These are phyloP conservation scores for Fusarium subtropicale DNA, from an alignment of 2,329 filamentous ascomycete genomes.

Conservation along the genomic window DNA sequence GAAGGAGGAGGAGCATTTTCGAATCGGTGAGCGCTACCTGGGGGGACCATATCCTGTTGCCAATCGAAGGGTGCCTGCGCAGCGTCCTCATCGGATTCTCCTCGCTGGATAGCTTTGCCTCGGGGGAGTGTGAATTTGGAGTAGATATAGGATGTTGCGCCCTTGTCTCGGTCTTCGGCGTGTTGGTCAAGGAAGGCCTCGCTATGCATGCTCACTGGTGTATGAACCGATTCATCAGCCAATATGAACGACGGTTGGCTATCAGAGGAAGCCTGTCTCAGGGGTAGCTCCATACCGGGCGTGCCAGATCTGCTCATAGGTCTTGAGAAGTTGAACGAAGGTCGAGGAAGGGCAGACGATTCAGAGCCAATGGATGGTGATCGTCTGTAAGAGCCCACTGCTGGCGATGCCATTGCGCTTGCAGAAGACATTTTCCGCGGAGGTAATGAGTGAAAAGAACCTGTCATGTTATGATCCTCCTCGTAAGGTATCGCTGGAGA, in stretches of 20 bases:
- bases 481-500: conserved; percentile 74
- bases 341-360: conserved; percentile 76
- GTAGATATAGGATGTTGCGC: conserved; percentile 83
- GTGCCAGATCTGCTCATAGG: conserved; percentile 82
- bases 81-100: conserved; percentile 68
- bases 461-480: conserved; percentile 71
- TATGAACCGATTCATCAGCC: conserved; percentile 73
- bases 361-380: conserved; percentile 90
- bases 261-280: conserved; percentile 73
- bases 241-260: conserved; percentile 74
- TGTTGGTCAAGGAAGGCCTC: conserved; percentile 71
- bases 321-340: conserved; percentile 93
- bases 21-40: conserved; percentile 58
- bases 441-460: conserved; percentile 71
- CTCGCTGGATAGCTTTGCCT: conserved; percentile 80
- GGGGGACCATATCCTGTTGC: conserved; percentile 65
- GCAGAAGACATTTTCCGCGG: conserved; percentile 83
- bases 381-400: conserved; percentile 71
- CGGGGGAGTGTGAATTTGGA: conserved; percentile 86
- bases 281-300: conserved; percentile 67
- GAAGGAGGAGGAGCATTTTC: conserved; percentile 67
- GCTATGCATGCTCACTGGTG: conserved; percentile 78
- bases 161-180: conserved; percentile 61
- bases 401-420: conserved; percentile 68
- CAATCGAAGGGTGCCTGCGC: conserved; percentile 68